These are phyloP conservation scores for Knufia fluminis DNA, from an alignment of 2,329 filamentous ascomycete genomes.

Conservation along the genomic window DNA sequence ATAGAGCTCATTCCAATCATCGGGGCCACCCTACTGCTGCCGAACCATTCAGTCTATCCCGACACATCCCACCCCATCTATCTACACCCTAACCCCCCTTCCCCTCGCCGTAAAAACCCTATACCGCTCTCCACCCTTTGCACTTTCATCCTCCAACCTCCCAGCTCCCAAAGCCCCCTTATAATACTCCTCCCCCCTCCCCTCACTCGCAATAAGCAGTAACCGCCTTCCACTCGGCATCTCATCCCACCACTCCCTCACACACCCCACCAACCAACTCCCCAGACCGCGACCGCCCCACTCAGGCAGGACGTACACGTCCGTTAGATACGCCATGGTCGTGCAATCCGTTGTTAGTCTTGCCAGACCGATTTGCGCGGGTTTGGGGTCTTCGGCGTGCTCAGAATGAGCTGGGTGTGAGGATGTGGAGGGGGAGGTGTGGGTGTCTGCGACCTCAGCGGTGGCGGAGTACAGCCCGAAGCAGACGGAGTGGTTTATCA, in stretches of 20 bases:
- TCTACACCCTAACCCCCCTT: neutral
- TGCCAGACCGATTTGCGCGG: conserved; percentile 42
- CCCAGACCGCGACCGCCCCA: conserved; percentile 56
- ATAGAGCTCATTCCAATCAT: no score
- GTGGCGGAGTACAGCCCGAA: conserved; percentile 45
- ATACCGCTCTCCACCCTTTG: neutral
- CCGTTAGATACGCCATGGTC: conserved; percentile 60
- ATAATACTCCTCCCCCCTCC: conserved; percentile 21
- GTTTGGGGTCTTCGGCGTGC: conserved; percentile 20
- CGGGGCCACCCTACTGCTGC: no score
- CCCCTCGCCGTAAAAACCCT: neutral
- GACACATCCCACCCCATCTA: no score
- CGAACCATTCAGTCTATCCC: no score
- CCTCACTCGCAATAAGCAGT: conserved; percentile 38
- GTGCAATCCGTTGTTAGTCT: conserved; percentile 61
- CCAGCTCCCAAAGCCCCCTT: conserved; percentile 21
- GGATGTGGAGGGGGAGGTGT: conserved; percentile 12
- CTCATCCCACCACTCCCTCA: conserved; percentile 47
- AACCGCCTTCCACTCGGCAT: conserved; percentile 54
- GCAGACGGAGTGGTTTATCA: conserved; percentile 51
- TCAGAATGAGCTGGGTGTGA: no score
- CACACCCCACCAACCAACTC: conserved; percentile 53
- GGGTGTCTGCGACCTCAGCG: conserved; percentile 3
- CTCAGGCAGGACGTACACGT: conserved; percentile 55
- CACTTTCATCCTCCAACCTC: conserved; percentile 8